Percentiles rank a stretch among this genome's conserved stretches.
Evolutionary conservation across 192 early-diverging fungal genomes (phyloP).

Genomic region (Coemansia sp.): DNA sequence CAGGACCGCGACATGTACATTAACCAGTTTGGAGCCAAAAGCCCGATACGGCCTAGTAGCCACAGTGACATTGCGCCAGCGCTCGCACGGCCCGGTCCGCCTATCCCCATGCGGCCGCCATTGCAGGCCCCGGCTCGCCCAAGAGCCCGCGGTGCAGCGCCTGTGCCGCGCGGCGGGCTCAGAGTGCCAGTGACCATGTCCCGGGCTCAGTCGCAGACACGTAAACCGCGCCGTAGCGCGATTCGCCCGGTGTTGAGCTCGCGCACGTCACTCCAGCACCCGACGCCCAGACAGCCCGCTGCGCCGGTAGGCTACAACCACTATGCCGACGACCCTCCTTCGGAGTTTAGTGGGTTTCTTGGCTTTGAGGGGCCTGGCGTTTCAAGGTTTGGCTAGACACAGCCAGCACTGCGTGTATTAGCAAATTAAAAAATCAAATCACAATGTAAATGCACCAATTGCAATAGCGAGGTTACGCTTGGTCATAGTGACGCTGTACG

Average conservation of each 20-base stretch:
- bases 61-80: background rate
- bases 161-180: too few relatives aligned
- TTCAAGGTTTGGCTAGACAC: conserved; percentile 41
- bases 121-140: too few relatives aligned
- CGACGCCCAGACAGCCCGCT: background rate
- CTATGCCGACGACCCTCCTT: conserved; percentile 37
- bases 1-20: conserved; percentile 27
- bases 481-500: conserved; percentile 82
- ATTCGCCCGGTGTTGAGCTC: conserved; percentile 12
- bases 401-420: background rate
- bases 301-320: conserved; percentile 27
- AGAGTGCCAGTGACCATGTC: too few relatives aligned
- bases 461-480: conserved; percentile 83
- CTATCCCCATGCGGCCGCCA: background rate
- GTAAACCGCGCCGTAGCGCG: background rate
- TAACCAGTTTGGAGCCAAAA: conserved; percentile 28
- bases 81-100: too few relatives aligned
- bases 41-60: background rate
- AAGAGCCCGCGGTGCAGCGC: too few relatives aligned
- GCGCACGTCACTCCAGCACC: background rate
- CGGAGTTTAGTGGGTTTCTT: conserved; percentile 26
- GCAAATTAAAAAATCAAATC: background rate
- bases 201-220: too few relatives aligned
- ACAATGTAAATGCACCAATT: conserved; percentile 68
- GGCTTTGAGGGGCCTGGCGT: conserved; percentile 40